These are phyloP conservation scores for Craspedostauros australis DNA, from an alignment of 108 stramenopile genomes.

Conservation along the genomic window DNA sequence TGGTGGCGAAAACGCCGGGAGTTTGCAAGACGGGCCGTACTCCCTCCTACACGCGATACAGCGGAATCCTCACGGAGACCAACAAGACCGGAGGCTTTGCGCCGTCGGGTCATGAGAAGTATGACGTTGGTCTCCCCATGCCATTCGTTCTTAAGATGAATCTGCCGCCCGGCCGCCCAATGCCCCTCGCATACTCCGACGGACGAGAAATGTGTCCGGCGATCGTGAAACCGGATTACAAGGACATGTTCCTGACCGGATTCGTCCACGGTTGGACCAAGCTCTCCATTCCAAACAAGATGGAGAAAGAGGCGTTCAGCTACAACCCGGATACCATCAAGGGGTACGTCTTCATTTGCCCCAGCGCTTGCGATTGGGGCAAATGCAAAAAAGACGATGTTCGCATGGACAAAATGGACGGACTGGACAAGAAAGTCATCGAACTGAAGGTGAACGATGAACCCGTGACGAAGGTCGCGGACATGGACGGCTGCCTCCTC, in stretches of 20 bases:
- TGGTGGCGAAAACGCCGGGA: constrained; percentile 17
- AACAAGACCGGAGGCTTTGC: constrained; percentile 12
- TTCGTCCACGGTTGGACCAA: constrained; percentile 15
- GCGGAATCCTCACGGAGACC: constrained; percentile 24
- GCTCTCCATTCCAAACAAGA: constrained; percentile 35
- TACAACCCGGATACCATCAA: constrained; percentile 14
- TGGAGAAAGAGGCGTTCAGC: constrained; percentile 15
- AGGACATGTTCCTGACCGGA: constrained; percentile 32
- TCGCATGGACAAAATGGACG: constrained; percentile 3
- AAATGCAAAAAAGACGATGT: constrained; percentile 16
- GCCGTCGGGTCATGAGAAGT: constrained; percentile 10
- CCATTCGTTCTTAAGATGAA: neutral
- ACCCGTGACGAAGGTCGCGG: constrained; percentile 4
- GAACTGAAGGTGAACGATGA: constrained; percentile 20
- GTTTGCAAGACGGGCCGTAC: constrained; percentile 39
- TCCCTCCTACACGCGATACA: constrained; percentile 37
- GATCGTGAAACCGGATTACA: constrained; percentile 30
- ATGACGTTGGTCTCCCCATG: constrained; percentile 11
- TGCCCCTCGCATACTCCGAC: no score
- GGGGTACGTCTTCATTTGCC: constrained; percentile 25
- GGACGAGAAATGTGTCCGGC: constrained; percentile 2
- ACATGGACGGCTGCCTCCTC: constrained; percentile 1
- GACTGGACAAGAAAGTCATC: constrained; percentile 8
- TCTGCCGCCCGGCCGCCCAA: no score
- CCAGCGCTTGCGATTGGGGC: constrained; percentile 22